These are phyloP conservation scores for Blastobotrys elegans DNA, from an alignment of 1,139 yeast genomes.

Conservation along the genomic window DNA sequence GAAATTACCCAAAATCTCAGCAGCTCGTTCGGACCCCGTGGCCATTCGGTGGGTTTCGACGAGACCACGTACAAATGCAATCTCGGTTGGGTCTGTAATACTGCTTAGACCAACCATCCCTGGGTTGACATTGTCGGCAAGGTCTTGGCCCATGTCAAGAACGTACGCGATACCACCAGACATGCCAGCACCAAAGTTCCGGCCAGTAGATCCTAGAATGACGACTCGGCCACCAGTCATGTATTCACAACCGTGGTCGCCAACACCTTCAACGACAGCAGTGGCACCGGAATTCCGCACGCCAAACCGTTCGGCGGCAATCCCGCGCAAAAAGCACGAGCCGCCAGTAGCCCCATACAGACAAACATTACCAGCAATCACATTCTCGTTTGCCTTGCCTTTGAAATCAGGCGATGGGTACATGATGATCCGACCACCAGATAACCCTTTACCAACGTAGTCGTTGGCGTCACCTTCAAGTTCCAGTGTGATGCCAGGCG, in stretches of 20 bases:
- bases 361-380: constrained; percentile 95
- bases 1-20: constrained; percentile 75
- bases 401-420: constrained; percentile 83
- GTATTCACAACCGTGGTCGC: constrained; percentile 98
- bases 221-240: constrained; percentile 99
- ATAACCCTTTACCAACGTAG: constrained; percentile 94
- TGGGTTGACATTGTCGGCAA: constrained; percentile 69
- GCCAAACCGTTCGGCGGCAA: constrained; percentile 97
- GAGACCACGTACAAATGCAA: constrained; percentile 89
- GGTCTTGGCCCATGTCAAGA: constrained; percentile 91
- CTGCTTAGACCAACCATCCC: constrained; percentile 77
- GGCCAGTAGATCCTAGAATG: constrained; percentile 85
- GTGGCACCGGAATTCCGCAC: constrained; percentile 98
- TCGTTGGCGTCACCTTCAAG: constrained; percentile 97
- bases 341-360: constrained; percentile 98
- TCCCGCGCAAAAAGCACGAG: constrained; percentile 88
- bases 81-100: constrained; percentile 82
- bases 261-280: constrained; percentile 94
- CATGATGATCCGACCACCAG: constrained; percentile 90
- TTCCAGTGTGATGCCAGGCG: constrained; percentile 92
- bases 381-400: constrained; percentile 94
- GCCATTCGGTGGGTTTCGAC: constrained; percentile 94
- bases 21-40: constrained; percentile 90
- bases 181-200: constrained; percentile 98
- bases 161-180: constrained; percentile 99